Evolutionary conservation across 495 filamentous ascomycete genomes (phyloP).

Genomic region (Annulohypoxylon stygium): DNA sequence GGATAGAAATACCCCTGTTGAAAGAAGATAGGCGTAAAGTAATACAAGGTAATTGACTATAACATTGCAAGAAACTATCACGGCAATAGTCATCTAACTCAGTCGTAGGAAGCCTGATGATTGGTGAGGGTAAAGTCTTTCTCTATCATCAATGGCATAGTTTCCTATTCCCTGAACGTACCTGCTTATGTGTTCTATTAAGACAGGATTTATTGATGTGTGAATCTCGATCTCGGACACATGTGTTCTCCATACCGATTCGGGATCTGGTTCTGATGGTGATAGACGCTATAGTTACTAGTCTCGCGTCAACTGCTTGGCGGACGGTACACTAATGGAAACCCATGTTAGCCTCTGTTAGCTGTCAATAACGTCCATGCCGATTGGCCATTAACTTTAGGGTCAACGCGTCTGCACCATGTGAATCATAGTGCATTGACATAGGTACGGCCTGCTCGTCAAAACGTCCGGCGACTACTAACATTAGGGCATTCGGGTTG

Average conservation of each 20-base stretch:
- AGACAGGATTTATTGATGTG: conserved; percentile 1
- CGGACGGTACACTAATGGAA: conserved; percentile 1
- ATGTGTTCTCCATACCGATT: conserved; percentile 14
- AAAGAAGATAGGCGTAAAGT: neutral
- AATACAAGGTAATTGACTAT: neutral
- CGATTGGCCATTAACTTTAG: conserved; percentile 24
- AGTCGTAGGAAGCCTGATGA: neutral
- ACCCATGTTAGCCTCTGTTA: neutral
- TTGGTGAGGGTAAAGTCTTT: neutral
- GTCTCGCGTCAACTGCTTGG: conserved; percentile 27
- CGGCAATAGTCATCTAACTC: neutral
- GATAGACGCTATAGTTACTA: conserved; percentile 21
- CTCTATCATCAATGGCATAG: neutral
- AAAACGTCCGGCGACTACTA: conserved; percentile 14
- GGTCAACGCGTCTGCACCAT: conserved; percentile 15
- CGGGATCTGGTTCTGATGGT: neutral
- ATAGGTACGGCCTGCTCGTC: conserved; percentile 5
- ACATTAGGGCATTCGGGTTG: neutral
- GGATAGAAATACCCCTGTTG: neutral
- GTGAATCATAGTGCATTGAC: conserved; percentile 23
- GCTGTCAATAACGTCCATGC: conserved; percentile 1
- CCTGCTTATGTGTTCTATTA: neutral
- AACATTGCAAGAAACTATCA: neutral
- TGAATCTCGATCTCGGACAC: neutral
- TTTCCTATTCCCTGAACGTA: neutral